Evolutionary conservation across 306 rosid genomes (phyloP).

Genomic region (Inga laurina): DNA sequence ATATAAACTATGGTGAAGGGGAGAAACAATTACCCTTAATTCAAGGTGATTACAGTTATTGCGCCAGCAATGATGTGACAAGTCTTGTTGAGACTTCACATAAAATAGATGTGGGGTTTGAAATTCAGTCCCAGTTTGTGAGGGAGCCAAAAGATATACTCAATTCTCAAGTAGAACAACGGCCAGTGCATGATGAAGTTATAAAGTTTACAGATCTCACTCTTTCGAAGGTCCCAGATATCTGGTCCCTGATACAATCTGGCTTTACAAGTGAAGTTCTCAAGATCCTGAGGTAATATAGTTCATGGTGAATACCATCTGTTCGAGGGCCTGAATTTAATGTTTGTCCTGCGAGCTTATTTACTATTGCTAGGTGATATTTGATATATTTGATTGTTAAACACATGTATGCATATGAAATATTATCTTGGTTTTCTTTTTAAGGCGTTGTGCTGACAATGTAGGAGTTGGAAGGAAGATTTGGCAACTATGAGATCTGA

Average conservation of each 20-base stretch:
- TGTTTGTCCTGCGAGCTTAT: no score
- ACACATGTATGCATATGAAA: no score
- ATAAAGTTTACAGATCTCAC: slow-evolving; percentile 47
- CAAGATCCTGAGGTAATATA: slow-evolving; percentile 58
- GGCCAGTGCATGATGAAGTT: slow-evolving; percentile 39
- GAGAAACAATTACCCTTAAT: slow-evolving; percentile 32
- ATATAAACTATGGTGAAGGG: slow-evolving; percentile 35
- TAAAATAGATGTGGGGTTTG: slow-evolving; percentile 15
- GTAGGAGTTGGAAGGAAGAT: slow-evolving; percentile 75
- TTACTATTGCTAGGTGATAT: no score
- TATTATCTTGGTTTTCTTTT: not conserved
- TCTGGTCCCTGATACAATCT: slow-evolving; percentile 65
- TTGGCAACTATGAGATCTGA: slow-evolving; percentile 38
- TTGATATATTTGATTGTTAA: no score
- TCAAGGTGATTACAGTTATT: slow-evolving; percentile 31
- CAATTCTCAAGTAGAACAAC: slow-evolving; percentile 35
- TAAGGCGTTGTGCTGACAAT: not conserved
- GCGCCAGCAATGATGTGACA: slow-evolving; percentile 32
- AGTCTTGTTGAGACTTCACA: not conserved
- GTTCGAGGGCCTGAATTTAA: no score
- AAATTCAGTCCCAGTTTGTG: slow-evolving; percentile 28
- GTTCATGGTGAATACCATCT: slow-evolving; percentile 21
- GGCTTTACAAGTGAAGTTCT: slow-evolving; percentile 54
- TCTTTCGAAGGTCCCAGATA: slow-evolving; percentile 56
- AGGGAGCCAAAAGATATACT: slow-evolving; percentile 36